These are phyloP conservation scores for Steccherinum ochraceum DNA, from an alignment of 768 basidiomycete species.

Conservation along the genomic window DNA sequence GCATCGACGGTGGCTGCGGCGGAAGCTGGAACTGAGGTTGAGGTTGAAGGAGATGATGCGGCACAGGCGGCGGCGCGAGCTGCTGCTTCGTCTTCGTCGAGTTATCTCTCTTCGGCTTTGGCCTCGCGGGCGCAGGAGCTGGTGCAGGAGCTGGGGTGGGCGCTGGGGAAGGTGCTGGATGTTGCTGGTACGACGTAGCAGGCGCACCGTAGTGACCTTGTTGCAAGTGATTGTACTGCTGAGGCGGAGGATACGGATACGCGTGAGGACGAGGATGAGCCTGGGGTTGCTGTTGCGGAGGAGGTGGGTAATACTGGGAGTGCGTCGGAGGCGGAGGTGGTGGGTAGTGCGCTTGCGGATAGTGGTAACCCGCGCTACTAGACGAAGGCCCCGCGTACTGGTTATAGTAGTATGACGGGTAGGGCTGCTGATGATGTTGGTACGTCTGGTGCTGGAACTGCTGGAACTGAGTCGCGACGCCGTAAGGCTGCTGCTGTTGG, in stretches of 20 bases:
- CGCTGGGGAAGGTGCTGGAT: not conserved
- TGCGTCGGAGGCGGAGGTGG: not conserved
- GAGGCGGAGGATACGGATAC: not conserved
- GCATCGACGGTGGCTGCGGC: not conserved
- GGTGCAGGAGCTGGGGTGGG: not conserved
- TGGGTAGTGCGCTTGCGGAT: not conserved
- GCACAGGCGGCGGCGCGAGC: too few relatives aligned
- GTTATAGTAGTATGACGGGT: slow-evolving; percentile 12
- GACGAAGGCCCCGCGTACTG: slow-evolving; percentile 14
- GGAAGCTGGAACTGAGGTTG: not conserved
- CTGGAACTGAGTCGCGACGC: too few relatives aligned
- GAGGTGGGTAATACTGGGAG: not conserved
- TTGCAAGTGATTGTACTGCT: not conserved
- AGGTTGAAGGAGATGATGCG: not conserved
- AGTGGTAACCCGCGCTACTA: slow-evolving; percentile 8
- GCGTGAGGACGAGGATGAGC: not conserved
- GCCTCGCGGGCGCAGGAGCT: too few relatives aligned
- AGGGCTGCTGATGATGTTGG: slow-evolving; percentile 18
- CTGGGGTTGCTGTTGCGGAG: not conserved
- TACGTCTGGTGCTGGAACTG: slow-evolving; percentile 30
- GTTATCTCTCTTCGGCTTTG: too few relatives aligned
- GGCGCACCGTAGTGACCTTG: not conserved
- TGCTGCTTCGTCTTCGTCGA: too few relatives aligned
- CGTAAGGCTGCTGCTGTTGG: not conserved
- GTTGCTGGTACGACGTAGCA: not conserved